These are phyloP conservation scores for Chaetomium sp. DNA, from an alignment of 2,329 filamentous ascomycete species.

Conservation along the genomic window DNA sequence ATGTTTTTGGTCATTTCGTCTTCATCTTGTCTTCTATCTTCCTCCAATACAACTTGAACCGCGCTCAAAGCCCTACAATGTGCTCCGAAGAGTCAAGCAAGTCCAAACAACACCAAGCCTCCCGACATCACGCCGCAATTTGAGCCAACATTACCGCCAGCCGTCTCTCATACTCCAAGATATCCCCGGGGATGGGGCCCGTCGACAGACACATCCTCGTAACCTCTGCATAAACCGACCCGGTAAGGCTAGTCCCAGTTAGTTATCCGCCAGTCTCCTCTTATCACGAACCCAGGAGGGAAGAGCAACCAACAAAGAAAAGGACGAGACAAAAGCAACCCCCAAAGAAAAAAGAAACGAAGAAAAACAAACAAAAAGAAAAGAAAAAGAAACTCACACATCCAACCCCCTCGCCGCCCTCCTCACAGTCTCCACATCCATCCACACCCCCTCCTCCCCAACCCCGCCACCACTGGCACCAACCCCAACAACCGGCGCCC, in stretches of 20 bases:
- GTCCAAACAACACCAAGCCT: no score
- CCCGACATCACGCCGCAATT: conserved; percentile 6
- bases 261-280: neutral
- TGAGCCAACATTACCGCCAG: conserved; percentile 15
- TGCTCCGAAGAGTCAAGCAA: no score
- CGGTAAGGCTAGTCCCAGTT: conserved; percentile 16
- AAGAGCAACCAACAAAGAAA: neutral
- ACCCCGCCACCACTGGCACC: neutral
- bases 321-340: neutral
- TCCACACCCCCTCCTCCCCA: conserved; percentile 13
- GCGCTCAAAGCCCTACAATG: no score
- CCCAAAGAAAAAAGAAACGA: conserved; percentile 1
- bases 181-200: conserved; percentile 4
- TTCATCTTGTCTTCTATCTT: no score
- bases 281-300: neutral
- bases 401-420: conserved; percentile 19
- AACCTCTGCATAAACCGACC: conserved; percentile 22
- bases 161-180: conserved; percentile 18
- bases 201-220: conserved; percentile 15
- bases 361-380: neutral
- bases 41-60: neutral
- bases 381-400: conserved; percentile 11
- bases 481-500: conserved; percentile 5
- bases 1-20: no score
- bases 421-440: conserved; percentile 18